phyloP scores from a whole-genome alignment of 768 basidiomycete species.

The Auriculariales sp. region DNA sequence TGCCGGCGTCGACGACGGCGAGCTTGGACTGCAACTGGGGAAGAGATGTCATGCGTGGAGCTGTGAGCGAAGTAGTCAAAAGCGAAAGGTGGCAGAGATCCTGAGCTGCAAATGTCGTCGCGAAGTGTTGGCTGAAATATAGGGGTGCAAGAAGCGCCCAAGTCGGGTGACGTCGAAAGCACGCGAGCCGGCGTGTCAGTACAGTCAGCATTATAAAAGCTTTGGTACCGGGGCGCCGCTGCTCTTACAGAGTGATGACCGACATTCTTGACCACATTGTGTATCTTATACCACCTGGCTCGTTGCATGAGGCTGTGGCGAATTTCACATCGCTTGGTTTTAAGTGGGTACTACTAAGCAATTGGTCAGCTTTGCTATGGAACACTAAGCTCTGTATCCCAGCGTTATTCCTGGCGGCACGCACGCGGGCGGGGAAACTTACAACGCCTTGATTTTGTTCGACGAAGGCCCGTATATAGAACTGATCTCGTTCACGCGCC shows the following conservation, averaged over 20 bases:
- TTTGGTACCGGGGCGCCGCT: no score
- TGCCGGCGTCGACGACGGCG: conserved; percentile 4
- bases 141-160: no score
- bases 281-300: conserved; percentile 52
- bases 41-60: no score
- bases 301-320: conserved; percentile 31
- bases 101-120: no score
- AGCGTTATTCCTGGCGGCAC: conserved; percentile 57
- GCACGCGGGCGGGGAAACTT: conserved; percentile 47
- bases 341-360: conserved; percentile 26
- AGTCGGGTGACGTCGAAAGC: no score
- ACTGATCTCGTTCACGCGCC: conserved; percentile 50
- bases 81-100: no score
- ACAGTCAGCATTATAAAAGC: no score
- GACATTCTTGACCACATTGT: conserved; percentile 52
- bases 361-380: background rate
- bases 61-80: no score
- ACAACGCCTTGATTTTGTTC: conserved; percentile 51
- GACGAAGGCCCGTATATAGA: conserved; percentile 51
- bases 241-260: no score
- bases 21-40: conserved; percentile 1
- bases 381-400: background rate
- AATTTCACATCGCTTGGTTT: conserved; percentile 51
- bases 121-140: no score
- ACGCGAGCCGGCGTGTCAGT: no score